Evolutionary conservation across 2,329 filamentous ascomycete genomes (phyloP), one percentile per base, ranked within the genome.

Genomic region (Thelonectria rubi): DNA sequence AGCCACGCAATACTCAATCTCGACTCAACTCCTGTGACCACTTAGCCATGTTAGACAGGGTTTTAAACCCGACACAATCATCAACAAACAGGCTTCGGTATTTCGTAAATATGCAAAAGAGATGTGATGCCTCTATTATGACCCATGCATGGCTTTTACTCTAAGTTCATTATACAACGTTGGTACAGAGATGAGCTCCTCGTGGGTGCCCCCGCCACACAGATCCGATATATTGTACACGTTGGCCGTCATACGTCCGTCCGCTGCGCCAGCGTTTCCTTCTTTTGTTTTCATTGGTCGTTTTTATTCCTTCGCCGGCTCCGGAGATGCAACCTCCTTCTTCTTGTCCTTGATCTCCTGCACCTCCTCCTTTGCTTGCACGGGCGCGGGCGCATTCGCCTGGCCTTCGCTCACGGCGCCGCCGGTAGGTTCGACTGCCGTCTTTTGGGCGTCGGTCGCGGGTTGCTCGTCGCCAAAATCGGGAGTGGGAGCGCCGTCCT

Each of bases 401-500:
- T 37, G 47, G 20, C 43, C 26, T 14, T 56, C 53, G 2, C 26
- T 17, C 34, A 37, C 34, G 34, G 32, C 32, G 3, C 45, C n/a
- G 49, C 55, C 20, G 5, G 49, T 45, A 47, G 55, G 58, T 30
- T 60, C 47, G 12, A 45, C 21, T 24, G 55, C 21, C 26, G 43
- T 14, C 45, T 65, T 55, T 37, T 60, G 55, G 21, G 56, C 61
- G 15, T 61, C 60, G 26, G 69, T 68, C 4, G 70, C 21, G 10
- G 67, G 62, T n/a, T 71, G 69, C 2, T 71, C 71, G 24, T 72
- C 76, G 37, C 73, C 74, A 49, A 65, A 69, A 9, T 66, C 71
- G 32, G 69, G 69, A 11, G 63, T 65, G 24, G 73, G 75, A 12
- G 72, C 74, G 18, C 74, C 77, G 32, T 78, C 78, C 32, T 90